A percentile compares a stretch with the other conserved stretches of the same genome.
Evolutionary conservation across 2,329 filamentous ascomycete genomes (phyloP).

Genomic region (Ceratocystis harringtonii): DNA sequence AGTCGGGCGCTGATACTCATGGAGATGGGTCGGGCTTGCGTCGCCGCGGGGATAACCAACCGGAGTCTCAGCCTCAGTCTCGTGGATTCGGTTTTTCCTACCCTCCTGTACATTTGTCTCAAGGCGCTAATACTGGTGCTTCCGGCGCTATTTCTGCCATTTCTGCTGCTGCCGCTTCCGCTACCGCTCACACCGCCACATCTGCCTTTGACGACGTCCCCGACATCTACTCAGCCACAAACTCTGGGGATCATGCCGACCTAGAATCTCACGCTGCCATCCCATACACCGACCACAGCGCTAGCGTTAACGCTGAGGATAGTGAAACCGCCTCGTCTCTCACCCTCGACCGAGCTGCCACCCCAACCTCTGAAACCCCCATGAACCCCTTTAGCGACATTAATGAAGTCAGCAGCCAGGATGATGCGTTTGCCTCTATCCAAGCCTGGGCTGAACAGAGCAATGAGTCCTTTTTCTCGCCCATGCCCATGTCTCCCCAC

Average conservation of each 20-base stretch:
- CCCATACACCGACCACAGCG: conserved; percentile 25
- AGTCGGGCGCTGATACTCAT: conserved; percentile 36
- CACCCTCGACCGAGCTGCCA: conserved; percentile 2
- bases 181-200: conserved; percentile 25
- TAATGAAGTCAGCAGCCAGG: conserved; percentile 18
- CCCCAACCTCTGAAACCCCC: conserved; percentile 10
- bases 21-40: conserved; percentile 31
- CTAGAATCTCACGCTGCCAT: neutral
- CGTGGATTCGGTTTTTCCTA: conserved; percentile 1
- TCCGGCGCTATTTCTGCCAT: neutral
- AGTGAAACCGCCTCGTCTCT: conserved; percentile 8
- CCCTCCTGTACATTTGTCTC: conserved; percentile 22
- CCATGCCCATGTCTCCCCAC: conserved; percentile 37
- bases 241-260: neutral
- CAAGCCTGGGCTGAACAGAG: conserved; percentile 49
- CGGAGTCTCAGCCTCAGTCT: neutral
- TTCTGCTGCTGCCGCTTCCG: neutral
- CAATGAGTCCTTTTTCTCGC: conserved; percentile 43
- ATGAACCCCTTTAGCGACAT: conserved; percentile 14
- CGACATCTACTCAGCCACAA: conserved; percentile 43
- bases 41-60: conserved; percentile 30
- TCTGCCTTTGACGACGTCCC: conserved; percentile 34
- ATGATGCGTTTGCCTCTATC: conserved; percentile 43
- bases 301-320: neutral
- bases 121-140: neutral